Evolutionary conservation across 23 red algal genomes (phyloP).

Genomic region (Gracilaria gracilis): DNA sequence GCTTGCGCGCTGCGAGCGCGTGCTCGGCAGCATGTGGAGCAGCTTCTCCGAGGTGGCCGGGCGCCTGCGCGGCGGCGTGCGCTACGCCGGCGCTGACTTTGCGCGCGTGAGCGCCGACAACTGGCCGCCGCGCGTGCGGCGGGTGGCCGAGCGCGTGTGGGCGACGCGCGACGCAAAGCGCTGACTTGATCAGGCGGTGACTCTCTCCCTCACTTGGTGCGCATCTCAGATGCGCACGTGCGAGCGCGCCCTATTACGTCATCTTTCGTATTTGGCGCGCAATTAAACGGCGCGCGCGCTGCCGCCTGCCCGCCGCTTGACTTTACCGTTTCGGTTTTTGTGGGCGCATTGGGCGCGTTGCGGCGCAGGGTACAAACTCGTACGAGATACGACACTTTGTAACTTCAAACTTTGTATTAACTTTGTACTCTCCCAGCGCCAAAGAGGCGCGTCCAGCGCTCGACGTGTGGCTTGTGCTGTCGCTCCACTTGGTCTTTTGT

Average conservation of each 20-base stretch:
- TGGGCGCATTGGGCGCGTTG: too few species aligned
- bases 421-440: too few species aligned
- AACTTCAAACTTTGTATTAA: too few species aligned
- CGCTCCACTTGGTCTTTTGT: too few species aligned
- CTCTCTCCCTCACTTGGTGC: too few species aligned
- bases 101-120: not conserved
- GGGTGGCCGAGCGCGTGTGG: conserved; percentile 16
- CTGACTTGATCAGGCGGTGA: not conserved
- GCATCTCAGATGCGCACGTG: not conserved
- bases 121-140: conserved; percentile 3
- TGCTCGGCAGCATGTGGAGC: conserved; percentile 75
- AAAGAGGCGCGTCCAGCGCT: too few species aligned
- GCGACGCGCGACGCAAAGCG: not conserved
- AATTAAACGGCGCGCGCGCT: not conserved
- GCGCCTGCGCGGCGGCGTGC: conserved; percentile 29
- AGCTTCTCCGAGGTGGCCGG: conserved; percentile 69
- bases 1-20: conserved; percentile 24
- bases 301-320: not conserved
- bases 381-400: too few species aligned
- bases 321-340: too few species aligned
- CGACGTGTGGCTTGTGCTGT: not conserved
- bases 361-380: too few species aligned
- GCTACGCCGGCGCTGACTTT: conserved; percentile 72
- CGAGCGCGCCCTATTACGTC: not conserved
- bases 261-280: not conserved